Evolutionary conservation across 23 red algal species (phyloP), one percentile per base, ranked within the genome.

Genomic region (Gracilaria gracilis): DNA sequence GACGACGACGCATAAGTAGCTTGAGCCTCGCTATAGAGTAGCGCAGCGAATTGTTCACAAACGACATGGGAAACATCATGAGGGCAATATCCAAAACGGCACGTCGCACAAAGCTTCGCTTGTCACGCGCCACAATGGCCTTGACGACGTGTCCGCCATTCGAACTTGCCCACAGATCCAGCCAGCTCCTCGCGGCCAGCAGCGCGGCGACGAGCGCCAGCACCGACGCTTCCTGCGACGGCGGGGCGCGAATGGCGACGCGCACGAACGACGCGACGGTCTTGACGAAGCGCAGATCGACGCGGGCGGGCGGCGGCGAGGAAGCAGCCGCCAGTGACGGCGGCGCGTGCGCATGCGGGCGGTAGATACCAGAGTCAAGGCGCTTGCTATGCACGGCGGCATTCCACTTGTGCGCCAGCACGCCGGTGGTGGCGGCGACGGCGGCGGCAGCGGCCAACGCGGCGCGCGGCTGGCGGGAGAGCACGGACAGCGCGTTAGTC

Each of bases 91-190:
- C 95, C 36, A 93, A 39, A 19, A 99, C 75, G 59, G 93, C 93
- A 25, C 80, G 72, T 13, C 89, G 67, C n/a, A 96, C 74, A 71
- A 99, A 99, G 47, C 58, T 85, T 36, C 88, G 47, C 31, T 86
- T 61, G 76, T 99, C 88, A 16, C 94, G 80, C 0, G 79, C 94
- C 8, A 99, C 97, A 58, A 99, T 99, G 57, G 97, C 97, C 79
- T 96, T 96, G 61, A 99, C 97, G 61, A 99, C 91, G 59, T 96
- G 91, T 8, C 97, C 97, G 47, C 93, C 97, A 65, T 99, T 99
- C 77, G 95, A 92, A 25, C 84, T 94, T 11, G 88, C 85, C 97
- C 97, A 99, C 61, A 99, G 80, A 73, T 99, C 97, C 12, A 96
- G 55, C 54, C 83, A 95, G 38, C 86, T 96, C 51, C 97, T 83